Evolutionary conservation across 2,329 filamentous ascomycete genomes (phyloP), one percentile per base, ranked within the genome.

Genomic region (Venturia effusa): DNA sequence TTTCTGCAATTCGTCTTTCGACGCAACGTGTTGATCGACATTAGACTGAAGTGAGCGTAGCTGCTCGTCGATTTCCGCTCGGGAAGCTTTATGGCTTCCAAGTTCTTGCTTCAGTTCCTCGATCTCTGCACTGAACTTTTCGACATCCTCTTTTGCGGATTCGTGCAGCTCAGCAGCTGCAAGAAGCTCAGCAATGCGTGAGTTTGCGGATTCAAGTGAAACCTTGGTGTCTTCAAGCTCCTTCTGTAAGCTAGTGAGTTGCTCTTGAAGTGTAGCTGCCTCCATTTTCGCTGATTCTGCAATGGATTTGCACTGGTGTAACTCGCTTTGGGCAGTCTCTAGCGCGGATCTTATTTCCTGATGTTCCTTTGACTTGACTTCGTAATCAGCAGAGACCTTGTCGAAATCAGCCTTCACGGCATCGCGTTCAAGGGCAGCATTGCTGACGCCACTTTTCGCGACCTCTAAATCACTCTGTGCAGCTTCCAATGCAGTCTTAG

Each of bases 381-480:
- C 41, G n/a, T 45, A 41, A n/a, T 45, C 61, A 32, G 61, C 61
- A 19, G 61, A 37, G 3, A 54, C 32, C 32, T 54, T 62, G 4
- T 40, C 34, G 11, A 27, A 27, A 27, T 40, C 34, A 11, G 59
- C 37, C 34, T 61, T 61, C 27, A 27, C 37, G 4, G 59, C 37
- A 45, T 41, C 41, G 15, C 37, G 59, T 19, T 61, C 41, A n/a
- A 19, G 5, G 6, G 59, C 41, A 30, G 41, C 27, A 27, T 61
- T 24, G 59, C n/a, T 62, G 43, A 48, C 45, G 8, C 32, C 30
- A 32, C 17, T 24, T 62, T 48, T 40, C 55, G 61, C 51, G 4
- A 51, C 24, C 37, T 63, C 61, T n/a, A 63, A n/a, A 59, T 63
- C 61, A 48, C 10, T 41, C 22, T 62, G 24, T 22, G 61, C 61